Evolutionary conservation across 2,329 filamentous ascomycete species (phyloP), one percentile per base, ranked within the genome.

Genomic region (Atkinsonella hypoxylon): DNA sequence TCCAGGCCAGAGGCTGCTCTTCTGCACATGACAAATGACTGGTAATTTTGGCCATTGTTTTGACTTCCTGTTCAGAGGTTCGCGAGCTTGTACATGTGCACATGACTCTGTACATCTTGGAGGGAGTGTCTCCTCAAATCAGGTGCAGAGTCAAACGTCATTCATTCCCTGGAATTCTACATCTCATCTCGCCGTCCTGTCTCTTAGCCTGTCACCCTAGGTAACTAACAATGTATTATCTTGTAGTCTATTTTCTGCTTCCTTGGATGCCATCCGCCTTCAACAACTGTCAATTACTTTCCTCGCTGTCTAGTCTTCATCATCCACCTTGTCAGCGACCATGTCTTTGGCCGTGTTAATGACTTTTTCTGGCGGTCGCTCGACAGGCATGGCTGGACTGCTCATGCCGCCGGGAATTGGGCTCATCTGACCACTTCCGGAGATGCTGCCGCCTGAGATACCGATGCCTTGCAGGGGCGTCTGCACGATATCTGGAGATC

Each of bases 401-500:
- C 70, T 68, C 48, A 78, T 61, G 9, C 61, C 66, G 15, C 71
- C 74, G 7, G 70, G 66, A 47, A 78, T 72, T 7, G 77, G 76
- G 30, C 69, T 77, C 51, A 71, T 67, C 22, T 70, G 58, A 17
- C 64, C 62, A 47, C 62, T 64, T 43, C 53, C 56, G 12, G 60
- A 55, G 12, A 54, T 45, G 55, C 66, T 66, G 30, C 59, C 59
- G 56, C 49, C 51, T 12, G 55, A 47, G 10, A 47, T 48, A 36
- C 51, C 55, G 42, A 51, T 50, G 12, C 61, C 62, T 4, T 85
- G 80, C 11, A 89, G 84, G 0, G 86, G 85, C 42, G 90, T 88
- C 56, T 83, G 79, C 60, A 93, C 83, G 55, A 89, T 87, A 67
- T 94, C 83, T 1, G 89, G 87, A 1, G 85, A 89, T 47, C 78